These are phyloP conservation scores for Termitomyces sp. DNA, from an alignment of 768 basidiomycete species.

Conservation along the genomic window DNA sequence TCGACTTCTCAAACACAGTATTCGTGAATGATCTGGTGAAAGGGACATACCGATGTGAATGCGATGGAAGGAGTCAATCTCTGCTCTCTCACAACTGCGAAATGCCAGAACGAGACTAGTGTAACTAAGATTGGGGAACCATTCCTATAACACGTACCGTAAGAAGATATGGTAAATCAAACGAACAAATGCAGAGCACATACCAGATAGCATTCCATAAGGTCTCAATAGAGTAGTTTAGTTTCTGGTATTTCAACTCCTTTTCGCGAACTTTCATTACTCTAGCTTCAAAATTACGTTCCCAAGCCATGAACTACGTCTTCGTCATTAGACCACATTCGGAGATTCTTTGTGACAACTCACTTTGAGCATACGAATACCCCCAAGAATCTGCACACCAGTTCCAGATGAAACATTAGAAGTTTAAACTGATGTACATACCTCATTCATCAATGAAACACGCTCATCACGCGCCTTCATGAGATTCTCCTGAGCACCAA, in stretches of 20 bases:
- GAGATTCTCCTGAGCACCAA: slow-evolving; percentile 72
- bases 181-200: neutral
- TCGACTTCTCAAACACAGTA: neutral
- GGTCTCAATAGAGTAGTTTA: slow-evolving; percentile 82
- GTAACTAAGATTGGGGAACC: slow-evolving; percentile 62
- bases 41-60: slow-evolving; percentile 58
- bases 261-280: slow-evolving; percentile 70
- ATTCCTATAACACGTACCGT: slow-evolving; percentile 32
- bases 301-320: slow-evolving; percentile 85
- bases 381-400: slow-evolving; percentile 62
- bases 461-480: slow-evolving; percentile 93
- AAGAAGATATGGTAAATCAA: neutral
- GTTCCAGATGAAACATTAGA: neutral
- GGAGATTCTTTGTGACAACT: neutral
- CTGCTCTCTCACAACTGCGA: slow-evolving; percentile 63
- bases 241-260: slow-evolving; percentile 77
- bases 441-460: slow-evolving; percentile 84
- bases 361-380: slow-evolving; percentile 85
- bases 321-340: neutral
- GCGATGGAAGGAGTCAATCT: slow-evolving; percentile 77
- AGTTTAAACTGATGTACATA: slow-evolving; percentile 10
- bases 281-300: slow-evolving; percentile 78
- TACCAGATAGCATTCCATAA: slow-evolving; percentile 46
- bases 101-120: slow-evolving; percentile 64
- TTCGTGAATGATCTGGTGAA: neutral